Evolutionary conservation across 176 grass and related monocot species (phyloP), one percentile per base, ranked within the genome.

Genomic region (Paspalum notatum): DNA sequence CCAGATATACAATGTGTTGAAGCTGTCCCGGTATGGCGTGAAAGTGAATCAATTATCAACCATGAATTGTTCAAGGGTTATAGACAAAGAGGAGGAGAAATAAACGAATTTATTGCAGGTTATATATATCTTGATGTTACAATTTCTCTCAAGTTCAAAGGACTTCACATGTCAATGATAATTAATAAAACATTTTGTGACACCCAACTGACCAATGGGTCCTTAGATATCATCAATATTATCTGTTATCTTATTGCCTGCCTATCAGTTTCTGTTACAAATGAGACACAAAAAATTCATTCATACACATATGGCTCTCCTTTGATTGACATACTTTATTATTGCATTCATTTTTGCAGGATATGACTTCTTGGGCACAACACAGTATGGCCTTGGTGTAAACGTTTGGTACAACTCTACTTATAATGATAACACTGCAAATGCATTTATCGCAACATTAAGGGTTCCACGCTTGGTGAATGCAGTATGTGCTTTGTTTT

Each of bases 331-430:
- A 51, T 61, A 58, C 27, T 74, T 46, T 84, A 79, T 60, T 56
- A 37, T 60, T 58, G 17, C 37, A 41, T 79, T 84, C 43, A 24
- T 79, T 18, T 79, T 22, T 87, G 60, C 95, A 98, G 95, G 90
- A 38, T 98, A 98, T 87, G 95, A 98, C 70, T 91, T 98, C 72
- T 71, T 92, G 78, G 81, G 85, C 69, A 89, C 90, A 4, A 85
- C 78, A 41, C 81, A 89, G 16, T 87, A 85, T 21, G 59, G 78
- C 40, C 81, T 91, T 51, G 77, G 84, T 74, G 24, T 98, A 77
- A 90, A 89, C 85, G 83, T 98, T 73, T 92, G 85, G 89, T 98
- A 94, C 85, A 94, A 98, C 68, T 98, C 92, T 74, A 98, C 92
- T 8, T 98, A 94, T 82, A 94, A 77, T 2, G 88, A 89, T 48